Evolutionary conservation across 306 rosid genomes (phyloP).

Genomic region (Chamaecrista fasciculata): DNA sequence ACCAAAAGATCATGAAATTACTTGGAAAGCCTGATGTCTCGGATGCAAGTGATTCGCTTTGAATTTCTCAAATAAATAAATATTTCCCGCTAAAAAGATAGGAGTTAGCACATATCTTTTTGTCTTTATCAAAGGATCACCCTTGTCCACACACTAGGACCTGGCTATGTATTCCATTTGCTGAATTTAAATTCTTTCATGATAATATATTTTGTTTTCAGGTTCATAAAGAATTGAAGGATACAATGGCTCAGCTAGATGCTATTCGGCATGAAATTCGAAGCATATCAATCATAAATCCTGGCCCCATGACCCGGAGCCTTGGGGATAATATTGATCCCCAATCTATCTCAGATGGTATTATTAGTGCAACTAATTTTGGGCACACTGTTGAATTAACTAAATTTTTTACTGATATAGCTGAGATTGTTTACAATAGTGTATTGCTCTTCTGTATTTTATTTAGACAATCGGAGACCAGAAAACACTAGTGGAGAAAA

Average conservation of each 20-base stretch:
- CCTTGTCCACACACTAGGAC: background rate
- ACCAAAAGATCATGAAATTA: background rate
- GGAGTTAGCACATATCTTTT: background rate
- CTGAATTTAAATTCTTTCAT: constrained; percentile 9
- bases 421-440: constrained; percentile 21
- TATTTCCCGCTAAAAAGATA: background rate
- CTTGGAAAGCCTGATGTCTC: background rate
- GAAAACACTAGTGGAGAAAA: constrained; percentile 26
- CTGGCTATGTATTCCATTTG: constrained; percentile 11
- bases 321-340: constrained; percentile 51
- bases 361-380: background rate
- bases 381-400: background rate
- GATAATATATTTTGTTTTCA: constrained; percentile 23
- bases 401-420: background rate
- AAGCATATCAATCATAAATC: constrained; percentile 58
- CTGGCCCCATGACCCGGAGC: constrained; percentile 67
- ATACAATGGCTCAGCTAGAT: constrained; percentile 75
- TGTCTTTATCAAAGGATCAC: background rate
- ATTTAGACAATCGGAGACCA: constrained; percentile 27
- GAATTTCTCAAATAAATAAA: constrained; percentile 12
- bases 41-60: constrained; percentile 5
- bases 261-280: constrained; percentile 83
- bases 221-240: constrained; percentile 93
- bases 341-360: constrained; percentile 36
- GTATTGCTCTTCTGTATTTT: constrained; percentile 1